phyloP scores from a whole-genome alignment of 257 asterid species.

The Solanum corneliomulleri region DNA sequence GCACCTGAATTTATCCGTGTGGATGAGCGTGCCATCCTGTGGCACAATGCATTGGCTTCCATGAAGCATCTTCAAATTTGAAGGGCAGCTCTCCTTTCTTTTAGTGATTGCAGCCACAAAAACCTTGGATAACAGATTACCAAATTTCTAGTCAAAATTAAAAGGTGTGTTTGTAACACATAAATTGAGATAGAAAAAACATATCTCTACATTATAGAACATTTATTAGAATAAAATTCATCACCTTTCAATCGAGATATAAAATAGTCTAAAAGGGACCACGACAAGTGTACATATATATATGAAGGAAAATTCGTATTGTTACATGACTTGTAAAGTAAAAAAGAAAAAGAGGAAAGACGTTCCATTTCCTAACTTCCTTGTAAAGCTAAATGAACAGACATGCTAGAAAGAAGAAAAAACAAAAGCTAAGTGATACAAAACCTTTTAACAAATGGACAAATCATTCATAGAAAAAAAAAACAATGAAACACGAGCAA shows the following conservation, averaged over 20 bases:
- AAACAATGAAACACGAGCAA: not conserved
- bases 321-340: not conserved
- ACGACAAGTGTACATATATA: not conserved
- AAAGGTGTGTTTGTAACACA: too few species aligned
- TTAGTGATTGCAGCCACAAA: constrained; percentile 65
- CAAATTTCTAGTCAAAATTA: too few species aligned
- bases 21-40: constrained; percentile 26
- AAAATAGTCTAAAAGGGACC: not conserved
- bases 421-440: not conserved
- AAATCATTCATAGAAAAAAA: not conserved
- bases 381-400: not conserved
- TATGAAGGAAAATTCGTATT: not conserved
- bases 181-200: too few species aligned
- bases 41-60: constrained; percentile 6
- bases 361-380: not conserved
- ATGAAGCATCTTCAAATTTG: constrained; percentile 49
- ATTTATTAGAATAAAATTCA: not conserved
- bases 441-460: not conserved
- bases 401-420: not conserved
- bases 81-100: constrained; percentile 60
- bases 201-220: not conserved
- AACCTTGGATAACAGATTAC: constrained; percentile 14
- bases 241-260: not conserved
- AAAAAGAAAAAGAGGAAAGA: not conserved
- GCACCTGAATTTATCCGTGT: constrained; percentile 51